Base-by-base conservation (phyloP, 371 early-diverging fungal genomes). In the Mortierella sp. region DNA sequence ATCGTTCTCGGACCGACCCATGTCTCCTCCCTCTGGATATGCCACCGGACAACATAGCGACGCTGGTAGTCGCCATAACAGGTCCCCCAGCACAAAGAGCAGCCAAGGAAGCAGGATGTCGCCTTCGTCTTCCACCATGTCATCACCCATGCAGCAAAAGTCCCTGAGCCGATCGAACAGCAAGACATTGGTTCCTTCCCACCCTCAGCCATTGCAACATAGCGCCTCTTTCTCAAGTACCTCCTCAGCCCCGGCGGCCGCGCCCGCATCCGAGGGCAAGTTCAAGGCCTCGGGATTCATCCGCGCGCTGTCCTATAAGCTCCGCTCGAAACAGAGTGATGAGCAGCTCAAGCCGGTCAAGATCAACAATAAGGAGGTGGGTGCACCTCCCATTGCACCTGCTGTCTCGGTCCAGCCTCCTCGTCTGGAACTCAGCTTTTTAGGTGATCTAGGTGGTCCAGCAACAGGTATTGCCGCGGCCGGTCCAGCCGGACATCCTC, bases 221-320 rank as follows among this genome's bases (percentile, higher is more conserved):
- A 63, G 45, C 26, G 66, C 66, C 22, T 44, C 70, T 7, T 48
- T 44, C 52, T 67, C 78, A 19, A 43, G 48, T 19, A 58, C 66
- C 29, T 74, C 83, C 7, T 70, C 71, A 2, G 29, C 52, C 3
- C 64, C 58, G 0, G 64, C 53, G 0, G 52, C 67, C n/a, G 7
- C 66, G 26, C 26, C 70, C 10, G 31, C 73, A 9, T 40, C 67
- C 0, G 82, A 81, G 72, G 44, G 74, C 45, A 80, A 81, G 47
- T 77, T 77, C 65, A 81, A 81, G 77, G 77, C 82, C 4, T 74
- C 77, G 24, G 82, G 82, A 41, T 81, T 81, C 34, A 81, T 81
- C 37, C 73, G 82, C 13, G 82, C 82, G 26, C 66, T 81, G 16
- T 81, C 82, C 3, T 71, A 68, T 64, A 82, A 82, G 70, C 75